Conservation (phyloP, 2,329 filamentous ascomycete genomes). For the Penicillium capsulatum region DNA sequence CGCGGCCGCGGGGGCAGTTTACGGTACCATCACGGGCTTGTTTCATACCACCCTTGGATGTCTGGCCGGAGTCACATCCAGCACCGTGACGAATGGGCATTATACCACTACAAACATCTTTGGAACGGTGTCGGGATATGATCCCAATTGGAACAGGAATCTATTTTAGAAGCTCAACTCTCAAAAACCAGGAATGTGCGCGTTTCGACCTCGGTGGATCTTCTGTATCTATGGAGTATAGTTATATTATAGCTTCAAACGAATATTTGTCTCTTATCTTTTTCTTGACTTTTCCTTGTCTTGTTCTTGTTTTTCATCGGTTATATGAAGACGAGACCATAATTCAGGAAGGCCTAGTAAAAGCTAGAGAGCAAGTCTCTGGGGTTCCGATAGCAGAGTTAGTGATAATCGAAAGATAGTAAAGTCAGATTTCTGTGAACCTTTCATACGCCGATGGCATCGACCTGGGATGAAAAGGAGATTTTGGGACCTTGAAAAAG, state of each 20-base stretch:
- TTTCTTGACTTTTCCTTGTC: too few relatives aligned
- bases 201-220: not conserved
- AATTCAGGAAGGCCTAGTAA: too few relatives aligned
- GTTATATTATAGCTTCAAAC: not conserved
- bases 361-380: too few relatives aligned
- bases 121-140: slow-evolving; percentile 10
- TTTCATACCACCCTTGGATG: slow-evolving; percentile 15
- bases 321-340: too few relatives aligned
- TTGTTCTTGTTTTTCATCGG: too few relatives aligned
- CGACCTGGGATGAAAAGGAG: too few relatives aligned
- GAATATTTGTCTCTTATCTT: not conserved
- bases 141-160: slow-evolving; percentile 5
- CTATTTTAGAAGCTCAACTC: not conserved
- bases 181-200: not conserved
- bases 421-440: too few relatives aligned
- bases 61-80: slow-evolving; percentile 3
- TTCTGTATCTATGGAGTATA: too few relatives aligned
- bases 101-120: slow-evolving; percentile 11
- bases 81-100: slow-evolving; percentile 9
- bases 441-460: too few relatives aligned
- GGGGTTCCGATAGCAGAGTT: too few relatives aligned
- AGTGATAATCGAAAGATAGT: too few relatives aligned
- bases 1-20: slow-evolving; percentile 15
- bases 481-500: too few relatives aligned
- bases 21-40: slow-evolving; percentile 13